Evolutionary conservation across 2,329 filamentous ascomycete genomes (phyloP).

Genomic region (Pseudogymnoascus sp.): DNA sequence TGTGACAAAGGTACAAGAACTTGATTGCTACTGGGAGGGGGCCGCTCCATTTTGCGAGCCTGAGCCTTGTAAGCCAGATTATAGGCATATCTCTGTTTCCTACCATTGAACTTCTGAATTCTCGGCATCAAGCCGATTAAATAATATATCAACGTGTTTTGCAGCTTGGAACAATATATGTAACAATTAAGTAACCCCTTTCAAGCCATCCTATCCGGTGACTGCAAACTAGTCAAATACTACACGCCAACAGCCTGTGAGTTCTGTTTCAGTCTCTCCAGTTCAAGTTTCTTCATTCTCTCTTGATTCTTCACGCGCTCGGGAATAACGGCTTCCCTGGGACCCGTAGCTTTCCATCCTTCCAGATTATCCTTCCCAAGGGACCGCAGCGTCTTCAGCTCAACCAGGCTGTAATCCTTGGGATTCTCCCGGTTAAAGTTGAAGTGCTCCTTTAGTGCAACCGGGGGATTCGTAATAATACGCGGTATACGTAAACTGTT

Average conservation of each 20-base stretch:
- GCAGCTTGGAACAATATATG: background rate
- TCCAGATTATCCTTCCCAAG: conserved; percentile 38
- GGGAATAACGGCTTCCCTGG: conserved; percentile 39
- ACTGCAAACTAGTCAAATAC: background rate
- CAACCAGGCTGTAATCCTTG: conserved; percentile 41
- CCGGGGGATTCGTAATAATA: conserved; percentile 49
- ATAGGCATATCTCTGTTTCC: background rate
- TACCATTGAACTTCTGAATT: background rate
- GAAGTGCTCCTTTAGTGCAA: conserved; percentile 44
- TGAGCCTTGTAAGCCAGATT: too few species aligned
- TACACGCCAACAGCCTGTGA: background rate
- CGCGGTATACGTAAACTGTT: conserved; percentile 41
- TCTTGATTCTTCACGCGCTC: conserved; percentile 38
- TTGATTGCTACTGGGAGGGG: too few species aligned
- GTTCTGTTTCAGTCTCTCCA: conserved; percentile 26
- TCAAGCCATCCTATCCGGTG: background rate
- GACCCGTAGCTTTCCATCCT: conserved; percentile 41
- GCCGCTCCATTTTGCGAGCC: too few species aligned
- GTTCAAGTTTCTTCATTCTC: conserved; percentile 38
- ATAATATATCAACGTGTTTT: background rate
- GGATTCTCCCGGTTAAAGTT: conserved; percentile 39
- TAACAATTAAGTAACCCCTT: background rate
- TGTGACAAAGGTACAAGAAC: too few species aligned
- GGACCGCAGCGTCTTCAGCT: conserved; percentile 43
- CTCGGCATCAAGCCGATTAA: background rate